These are phyloP conservation scores for Citrus sinensis DNA, from an alignment of 345 rosid genomes.

Conservation along the genomic window DVS_A1.0 CM039165.1:37439001-37439500, in stretches of 20 bases:
- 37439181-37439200: background rate
- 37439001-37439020: background rate
- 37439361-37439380: conserved; percentile 15
- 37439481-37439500: conserved; percentile 76
- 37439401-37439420: background rate
- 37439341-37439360: conserved; percentile 92
- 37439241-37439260: conserved; percentile 93
- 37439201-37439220: conserved; percentile 64
- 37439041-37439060: background rate
- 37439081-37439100: background rate
- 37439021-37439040: background rate
- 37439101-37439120: background rate
- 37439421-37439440: background rate
- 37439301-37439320: conserved; percentile 92
- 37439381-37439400: background rate
- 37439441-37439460: background rate
- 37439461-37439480: background rate
- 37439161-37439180: background rate
- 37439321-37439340: conserved; percentile 58
- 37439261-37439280: conserved; percentile 90
- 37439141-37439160: no score
- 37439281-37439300: conserved; percentile 84
- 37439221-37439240: conserved; percentile 77
- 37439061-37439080: background rate
- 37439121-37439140: no score